Percentiles rank a stretch among this genome's conserved stretches.
phyloP scores from a whole-genome alignment of 345 rosid species.

The Sonneratia caseolaris region DNA sequence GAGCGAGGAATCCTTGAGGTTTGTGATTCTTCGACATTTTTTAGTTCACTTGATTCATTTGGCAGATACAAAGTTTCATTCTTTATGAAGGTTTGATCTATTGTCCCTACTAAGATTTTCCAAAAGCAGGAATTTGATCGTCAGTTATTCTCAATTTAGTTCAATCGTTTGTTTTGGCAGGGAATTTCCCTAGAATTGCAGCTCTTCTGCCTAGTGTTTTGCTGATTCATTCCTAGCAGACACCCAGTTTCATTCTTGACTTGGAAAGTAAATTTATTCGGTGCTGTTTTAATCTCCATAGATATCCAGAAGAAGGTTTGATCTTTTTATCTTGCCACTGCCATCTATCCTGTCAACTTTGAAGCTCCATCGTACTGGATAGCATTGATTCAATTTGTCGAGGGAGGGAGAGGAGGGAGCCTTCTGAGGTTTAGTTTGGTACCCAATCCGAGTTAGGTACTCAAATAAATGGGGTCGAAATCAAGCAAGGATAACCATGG shows the following conservation, averaged over 20 bases:
- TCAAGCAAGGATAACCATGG: not conserved
- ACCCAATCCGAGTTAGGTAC: not conserved
- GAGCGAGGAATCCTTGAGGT: not conserved
- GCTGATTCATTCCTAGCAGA: not conserved
- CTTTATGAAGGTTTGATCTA: not conserved
- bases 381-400: not conserved
- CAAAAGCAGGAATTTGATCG: too few species aligned
- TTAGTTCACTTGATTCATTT: not conserved
- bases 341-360: not conserved
- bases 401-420: not conserved
- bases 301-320: not conserved
- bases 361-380: not conserved
- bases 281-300: not conserved
- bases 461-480: constrained; percentile 4
- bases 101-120: too few species aligned
- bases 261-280: not conserved
- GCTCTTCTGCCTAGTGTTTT: not conserved
- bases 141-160: too few species aligned
- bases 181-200: too few species aligned
- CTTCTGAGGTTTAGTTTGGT: not conserved
- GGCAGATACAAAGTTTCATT: not conserved
- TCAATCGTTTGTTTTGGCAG: too few species aligned
- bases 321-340: not conserved
- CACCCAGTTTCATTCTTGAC: not conserved
- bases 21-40: not conserved